phyloP scores from a whole-genome alignment of 2,329 filamentous ascomycete genomes.

The Aspergillus sojae region DNA sequence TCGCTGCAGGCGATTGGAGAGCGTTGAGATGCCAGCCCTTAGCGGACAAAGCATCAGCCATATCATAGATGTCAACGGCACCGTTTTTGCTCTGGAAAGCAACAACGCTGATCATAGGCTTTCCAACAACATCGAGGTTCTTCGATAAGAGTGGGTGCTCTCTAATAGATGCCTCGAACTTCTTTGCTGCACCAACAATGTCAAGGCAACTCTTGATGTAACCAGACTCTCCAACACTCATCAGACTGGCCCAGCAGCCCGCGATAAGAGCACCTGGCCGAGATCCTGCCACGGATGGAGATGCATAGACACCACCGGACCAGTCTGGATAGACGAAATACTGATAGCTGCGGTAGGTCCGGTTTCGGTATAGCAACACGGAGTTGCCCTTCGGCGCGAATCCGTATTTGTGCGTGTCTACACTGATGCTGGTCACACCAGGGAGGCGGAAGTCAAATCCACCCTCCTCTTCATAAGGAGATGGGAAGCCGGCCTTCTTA shows the following conservation, averaged over 20 bases:
- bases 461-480: conserved; percentile 64
- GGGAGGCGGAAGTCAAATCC: conserved; percentile 92
- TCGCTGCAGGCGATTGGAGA: conserved; percentile 85
- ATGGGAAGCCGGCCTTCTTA: conserved; percentile 80
- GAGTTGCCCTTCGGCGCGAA: conserved; percentile 98
- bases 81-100: conserved; percentile 74
- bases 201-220: conserved; percentile 85
- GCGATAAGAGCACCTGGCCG: conserved; percentile 92
- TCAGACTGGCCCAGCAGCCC: conserved; percentile 90
- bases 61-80: conserved; percentile 86
- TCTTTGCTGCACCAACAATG: conserved; percentile 85
- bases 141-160: conserved; percentile 67
- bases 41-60: conserved; percentile 81
- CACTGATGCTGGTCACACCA: conserved; percentile 92
- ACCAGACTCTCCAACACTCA: conserved; percentile 82
- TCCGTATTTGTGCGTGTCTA: conserved; percentile 98
- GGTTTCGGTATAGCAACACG: conserved; percentile 84
- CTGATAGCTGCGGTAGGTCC: conserved; percentile 79
- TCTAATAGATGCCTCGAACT: conserved; percentile 74
- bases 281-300: conserved; percentile 86
- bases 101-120: conserved; percentile 85
- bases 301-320: conserved; percentile 94
- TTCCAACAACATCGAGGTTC: conserved; percentile 79
- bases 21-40: conserved; percentile 96
- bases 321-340: conserved; percentile 96